Base-by-base conservation (phyloP, 106 monocot species). In the Apostasia ramifera region DNA sequence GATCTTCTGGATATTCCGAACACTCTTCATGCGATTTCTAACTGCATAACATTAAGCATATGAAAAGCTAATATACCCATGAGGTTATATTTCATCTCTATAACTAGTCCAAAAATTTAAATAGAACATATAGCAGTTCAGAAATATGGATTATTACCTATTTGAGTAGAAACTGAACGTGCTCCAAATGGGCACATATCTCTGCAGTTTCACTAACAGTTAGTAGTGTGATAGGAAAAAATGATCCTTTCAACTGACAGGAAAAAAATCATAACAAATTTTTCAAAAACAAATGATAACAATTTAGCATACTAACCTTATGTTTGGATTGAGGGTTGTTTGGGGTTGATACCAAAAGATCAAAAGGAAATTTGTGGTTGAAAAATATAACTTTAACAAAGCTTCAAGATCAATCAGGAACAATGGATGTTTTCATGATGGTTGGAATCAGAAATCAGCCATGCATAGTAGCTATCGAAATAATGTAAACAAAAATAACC, bases 1-100 rank as follows among this genome's bases (percentile, higher is more conserved):
- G 55, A 95, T 95, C 80, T 95, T 95, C 57, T 95, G 91, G 11
- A 95, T 95, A 60, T 92, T 95, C 79, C 79, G 89, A 7, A 95
- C 86, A 91, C 95, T 95, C 69, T 92, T 95, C 95, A 95, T 95
- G 50, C 95, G 60, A 45, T 80, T 95, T 69, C 95, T 86, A 12
- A 95, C 95, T 95, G 84, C 67, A 84, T 15, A 12, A 69, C 4
- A 76, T 26, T 47, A 59, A 8, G 68, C 42, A 45, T 5, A 47
- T 47, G 3, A 41, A 61, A 57, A 12, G 45, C n/a, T 44, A 65
- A 48, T 37, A 48, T 65, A 47, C 1, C 50, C 3, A 58, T 14
- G 39, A 41, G 38, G 53, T 13, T 6, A 8, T 47, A 49, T 66
- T 13, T 38, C 43, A 42, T 59, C 6, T 54, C n/a, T 8, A 63